Evolutionary conservation across 1,284 basidiomycete genomes (phyloP), one percentile per base, ranked within the genome.

Genomic region (Apiotrichum gamsii): DNA sequence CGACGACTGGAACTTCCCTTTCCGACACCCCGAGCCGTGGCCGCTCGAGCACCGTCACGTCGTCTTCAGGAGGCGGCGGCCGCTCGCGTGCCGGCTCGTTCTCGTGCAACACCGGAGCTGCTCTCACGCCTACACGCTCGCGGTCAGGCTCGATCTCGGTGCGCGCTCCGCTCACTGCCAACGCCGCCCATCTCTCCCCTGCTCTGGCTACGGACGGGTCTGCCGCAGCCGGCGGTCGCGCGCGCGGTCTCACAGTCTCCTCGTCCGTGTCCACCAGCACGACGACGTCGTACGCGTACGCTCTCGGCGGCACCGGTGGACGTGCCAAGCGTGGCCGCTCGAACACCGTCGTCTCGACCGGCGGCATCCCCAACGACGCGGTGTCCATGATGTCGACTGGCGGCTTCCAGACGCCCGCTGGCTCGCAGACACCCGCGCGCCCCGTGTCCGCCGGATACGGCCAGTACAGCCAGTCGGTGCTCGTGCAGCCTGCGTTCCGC

Each of bases 271-370:
- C 42, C 8, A 42, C 39, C 9, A 40, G 45, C 25, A 39, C 49
- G 8, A 24, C 49, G 35, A 33, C 51, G 31, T 49, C 56, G 6
- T 68, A 53, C 43, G 54, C 59, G 11, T 73, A 72, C 47, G 66
- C 63, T 1, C 57, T 73, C 5, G 70, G 72, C 13, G 72, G 70
- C 4, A 66, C 65, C 9, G 70, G 70, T 25, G 72, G 72, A 9
- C 54, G 70, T 40, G 69, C 69, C 9, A 60, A 68, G 31, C 49
- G 67, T 21, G 25, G 33, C 24, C 52, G 52, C 11, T 40, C 46
- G 11, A 51, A 48, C 31, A 54, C 52, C 11, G 25, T 11, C 25
- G 25, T 28, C 25, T 28, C 25, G 8, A 28, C 25, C 25, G 11
- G 25, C 25, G 25, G 25, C 11, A 28, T 28, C 25, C 25, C 25